A percentile compares a stretch with the other conserved stretches of the same genome.
Conservation (phyloP, 2,329 filamentous ascomycete species). For the Orbilia brochopaga region DNA sequence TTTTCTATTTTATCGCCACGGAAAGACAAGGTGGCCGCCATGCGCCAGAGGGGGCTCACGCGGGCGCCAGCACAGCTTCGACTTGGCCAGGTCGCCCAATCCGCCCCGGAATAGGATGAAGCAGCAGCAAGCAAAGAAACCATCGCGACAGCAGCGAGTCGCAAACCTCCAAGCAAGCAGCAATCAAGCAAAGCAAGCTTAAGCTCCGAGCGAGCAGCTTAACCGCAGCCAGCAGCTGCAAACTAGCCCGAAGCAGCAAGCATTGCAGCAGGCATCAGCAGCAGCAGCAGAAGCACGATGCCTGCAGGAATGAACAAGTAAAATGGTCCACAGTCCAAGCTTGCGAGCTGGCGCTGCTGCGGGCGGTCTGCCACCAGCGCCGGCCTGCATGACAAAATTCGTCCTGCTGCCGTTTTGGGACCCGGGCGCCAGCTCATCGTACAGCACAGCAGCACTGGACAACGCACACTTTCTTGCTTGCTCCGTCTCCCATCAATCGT, state of each 20-base stretch:
- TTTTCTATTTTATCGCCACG: background rate
- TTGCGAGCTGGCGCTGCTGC: background rate
- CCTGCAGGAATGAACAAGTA: background rate
- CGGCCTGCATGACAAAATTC: constrained; percentile 8
- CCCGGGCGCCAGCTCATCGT: constrained; percentile 8
- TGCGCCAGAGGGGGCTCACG: background rate
- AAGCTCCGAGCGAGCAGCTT: background rate
- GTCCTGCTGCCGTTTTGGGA: background rate
- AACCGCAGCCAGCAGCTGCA: background rate
- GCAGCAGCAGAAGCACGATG: background rate
- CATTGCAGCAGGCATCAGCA: background rate
- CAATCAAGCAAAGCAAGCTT: background rate
- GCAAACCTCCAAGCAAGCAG: constrained; percentile 2
- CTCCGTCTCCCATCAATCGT: background rate
- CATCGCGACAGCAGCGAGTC: too few species aligned
- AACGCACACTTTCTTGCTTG: background rate
- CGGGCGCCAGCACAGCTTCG: background rate
- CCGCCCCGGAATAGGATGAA: background rate
- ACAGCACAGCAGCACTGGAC: constrained; percentile 1
- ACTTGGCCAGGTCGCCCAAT: background rate
- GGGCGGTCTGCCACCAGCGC: constrained; percentile 18
- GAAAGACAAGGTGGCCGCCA: background rate
- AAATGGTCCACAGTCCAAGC: background rate
- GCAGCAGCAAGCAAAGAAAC: background rate
- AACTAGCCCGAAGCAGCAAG: constrained; percentile 1